Conservation (phyloP, 106 monocot genomes). For the Agapanthus africanus region DNA sequence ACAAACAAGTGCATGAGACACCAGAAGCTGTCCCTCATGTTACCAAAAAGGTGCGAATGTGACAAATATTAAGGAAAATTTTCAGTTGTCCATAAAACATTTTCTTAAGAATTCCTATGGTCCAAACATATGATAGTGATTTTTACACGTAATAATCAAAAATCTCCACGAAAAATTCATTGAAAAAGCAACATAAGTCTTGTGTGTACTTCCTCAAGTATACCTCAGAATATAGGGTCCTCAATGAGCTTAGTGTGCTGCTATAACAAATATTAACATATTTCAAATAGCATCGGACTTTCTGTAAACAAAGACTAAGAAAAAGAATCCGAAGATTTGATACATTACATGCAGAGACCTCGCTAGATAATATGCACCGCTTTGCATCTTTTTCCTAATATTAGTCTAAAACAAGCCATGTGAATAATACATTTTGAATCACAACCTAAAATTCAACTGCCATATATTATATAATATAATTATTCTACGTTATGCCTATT, state of each 20-base stretch:
- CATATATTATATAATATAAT: too few species aligned
- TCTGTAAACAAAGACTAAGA: too few species aligned
- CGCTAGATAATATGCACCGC: too few species aligned
- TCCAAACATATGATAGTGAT: neutral
- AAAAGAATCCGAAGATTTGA: too few species aligned
- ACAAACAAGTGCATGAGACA: neutral
- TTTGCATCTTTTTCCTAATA: too few species aligned
- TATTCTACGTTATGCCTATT: too few species aligned
- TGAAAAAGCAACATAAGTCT: neutral
- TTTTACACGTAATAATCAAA: too few species aligned
- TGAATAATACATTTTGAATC: too few species aligned
- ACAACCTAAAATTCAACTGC: too few species aligned
- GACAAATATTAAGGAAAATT: neutral
- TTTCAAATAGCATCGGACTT: neutral
- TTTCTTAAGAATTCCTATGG: neutral
- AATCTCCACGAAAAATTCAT: neutral
- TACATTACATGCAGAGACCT: too few species aligned
- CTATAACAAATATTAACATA: neutral
- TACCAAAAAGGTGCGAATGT: neutral
- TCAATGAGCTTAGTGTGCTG: neutral
- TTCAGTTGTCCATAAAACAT: neutral
- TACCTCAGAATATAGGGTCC: neutral
- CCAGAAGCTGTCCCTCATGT: neutral
- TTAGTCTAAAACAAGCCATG: too few species aligned
- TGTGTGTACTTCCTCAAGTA: neutral